phyloP scores from a whole-genome alignment of 2,329 filamentous ascomycete species.

The Phaeosphaeriaceae sp. region DNA sequence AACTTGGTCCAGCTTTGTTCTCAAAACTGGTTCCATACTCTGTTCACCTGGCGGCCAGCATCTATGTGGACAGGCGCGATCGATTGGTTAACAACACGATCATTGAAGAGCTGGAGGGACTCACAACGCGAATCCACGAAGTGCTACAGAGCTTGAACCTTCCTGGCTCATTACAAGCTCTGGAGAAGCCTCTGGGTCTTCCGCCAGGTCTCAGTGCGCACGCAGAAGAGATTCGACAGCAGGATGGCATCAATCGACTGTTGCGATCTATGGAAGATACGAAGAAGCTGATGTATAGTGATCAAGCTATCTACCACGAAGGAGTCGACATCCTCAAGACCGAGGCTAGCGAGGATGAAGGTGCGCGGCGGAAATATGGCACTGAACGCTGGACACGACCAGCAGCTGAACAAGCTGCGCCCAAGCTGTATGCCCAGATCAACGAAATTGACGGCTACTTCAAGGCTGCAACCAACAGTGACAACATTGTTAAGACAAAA shows the following conservation, averaged over 20 bases:
- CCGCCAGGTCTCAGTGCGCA: conserved; percentile 87
- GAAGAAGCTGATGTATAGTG: conserved; percentile 83
- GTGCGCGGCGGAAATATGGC: conserved; percentile 78
- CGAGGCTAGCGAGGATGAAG: conserved; percentile 85
- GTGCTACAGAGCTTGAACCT: conserved; percentile 83
- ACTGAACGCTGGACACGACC: conserved; percentile 84
- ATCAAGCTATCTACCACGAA: conserved; percentile 81
- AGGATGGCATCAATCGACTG: conserved; percentile 81
- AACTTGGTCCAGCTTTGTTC: conserved; percentile 87
- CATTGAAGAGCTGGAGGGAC: conserved; percentile 80
- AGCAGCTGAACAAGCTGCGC: conserved; percentile 72
- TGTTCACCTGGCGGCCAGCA: conserved; percentile 92
- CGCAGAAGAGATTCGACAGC: conserved; percentile 91
- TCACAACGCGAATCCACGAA: conserved; percentile 82
- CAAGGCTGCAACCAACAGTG: conserved; percentile 71
- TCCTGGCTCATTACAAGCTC: conserved; percentile 88
- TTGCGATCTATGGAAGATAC: conserved; percentile 86
- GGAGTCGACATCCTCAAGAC: conserved; percentile 78
- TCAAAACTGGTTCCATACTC: conserved; percentile 93
- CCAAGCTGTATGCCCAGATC: conserved; percentile 77
- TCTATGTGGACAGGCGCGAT: conserved; percentile 91
- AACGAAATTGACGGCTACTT: conserved; percentile 89
- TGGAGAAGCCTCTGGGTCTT: conserved; percentile 92
- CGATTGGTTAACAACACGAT: conserved; percentile 89
- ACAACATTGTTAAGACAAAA: conserved; percentile 78